A percentile compares a stretch with the other conserved stretches of the same genome.
phyloP scores from a whole-genome alignment of 495 filamentous ascomycete species.

The Podospora pseudopauciseta region DNA sequence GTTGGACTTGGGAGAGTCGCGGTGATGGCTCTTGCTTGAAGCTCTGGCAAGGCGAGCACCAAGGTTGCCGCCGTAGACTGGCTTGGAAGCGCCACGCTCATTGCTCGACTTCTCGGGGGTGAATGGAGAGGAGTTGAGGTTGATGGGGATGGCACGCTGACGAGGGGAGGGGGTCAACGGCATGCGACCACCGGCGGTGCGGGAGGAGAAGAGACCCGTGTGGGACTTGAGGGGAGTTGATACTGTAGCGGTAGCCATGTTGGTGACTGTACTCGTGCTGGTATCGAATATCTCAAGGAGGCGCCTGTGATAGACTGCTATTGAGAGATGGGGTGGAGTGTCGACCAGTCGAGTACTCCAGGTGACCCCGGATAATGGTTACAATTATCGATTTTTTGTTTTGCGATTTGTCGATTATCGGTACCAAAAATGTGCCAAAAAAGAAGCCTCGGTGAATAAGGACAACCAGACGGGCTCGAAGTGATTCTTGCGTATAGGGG shows the following conservation, averaged over 20 bases:
- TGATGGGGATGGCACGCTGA: constrained; percentile 43
- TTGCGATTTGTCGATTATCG: constrained; percentile 2
- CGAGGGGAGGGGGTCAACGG: constrained; percentile 90
- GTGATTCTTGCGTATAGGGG: not conserved
- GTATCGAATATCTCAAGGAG: constrained; percentile 41
- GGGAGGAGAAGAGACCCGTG: constrained; percentile 84
- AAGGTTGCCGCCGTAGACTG: constrained; percentile 67
- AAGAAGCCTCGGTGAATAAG: not conserved
- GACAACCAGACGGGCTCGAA: not conserved
- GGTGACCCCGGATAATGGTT: not conserved
- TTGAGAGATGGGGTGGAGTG: not conserved
- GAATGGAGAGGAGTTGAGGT: constrained; percentile 65
- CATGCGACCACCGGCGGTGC: constrained; percentile 90
- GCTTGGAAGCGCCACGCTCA: constrained; percentile 54
- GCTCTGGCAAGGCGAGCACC: constrained; percentile 66
- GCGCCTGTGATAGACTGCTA: not conserved
- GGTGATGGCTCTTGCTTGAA: constrained; percentile 52
- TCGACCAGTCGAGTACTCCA: not conserved
- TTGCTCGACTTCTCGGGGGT: constrained; percentile 68
- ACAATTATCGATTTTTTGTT: not conserved
- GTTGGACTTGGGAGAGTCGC: constrained; percentile 89
- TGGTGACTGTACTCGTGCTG: constrained; percentile 35
- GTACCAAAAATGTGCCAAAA: constrained; percentile 5
- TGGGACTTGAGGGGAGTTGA: constrained; percentile 93
- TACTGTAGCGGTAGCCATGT: constrained; percentile 84